phyloP scores from a whole-genome alignment of 2,329 filamentous ascomycete genomes.

The Alternaria arbusti region DNA sequence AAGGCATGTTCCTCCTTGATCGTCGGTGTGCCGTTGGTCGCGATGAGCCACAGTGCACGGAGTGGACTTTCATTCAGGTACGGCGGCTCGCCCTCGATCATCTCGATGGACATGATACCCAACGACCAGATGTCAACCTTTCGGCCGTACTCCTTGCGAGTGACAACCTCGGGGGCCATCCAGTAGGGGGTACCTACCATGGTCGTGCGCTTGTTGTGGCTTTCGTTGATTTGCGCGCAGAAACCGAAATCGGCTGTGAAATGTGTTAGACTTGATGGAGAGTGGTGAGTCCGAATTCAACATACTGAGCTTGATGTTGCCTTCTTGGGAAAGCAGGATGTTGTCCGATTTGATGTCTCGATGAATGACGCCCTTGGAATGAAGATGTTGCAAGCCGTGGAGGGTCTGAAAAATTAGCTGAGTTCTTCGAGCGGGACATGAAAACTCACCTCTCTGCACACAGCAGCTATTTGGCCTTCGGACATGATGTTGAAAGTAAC shows the following conservation, averaged over 20 bases:
- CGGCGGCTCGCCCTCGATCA: constrained; percentile 98
- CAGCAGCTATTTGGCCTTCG: constrained; percentile 94
- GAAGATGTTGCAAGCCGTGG: constrained; percentile 89
- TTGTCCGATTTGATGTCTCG: constrained; percentile 99
- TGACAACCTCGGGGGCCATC: constrained; percentile 99
- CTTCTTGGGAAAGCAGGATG: constrained; percentile 89
- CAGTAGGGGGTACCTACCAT: constrained; percentile 99
- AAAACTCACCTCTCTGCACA: constrained; percentile 76
- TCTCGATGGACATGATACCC: constrained; percentile 99
- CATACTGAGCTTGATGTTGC: constrained; percentile 96
- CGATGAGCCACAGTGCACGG: constrained; percentile 91
- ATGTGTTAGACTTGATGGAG: constrained; percentile 6
- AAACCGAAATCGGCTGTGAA: constrained; percentile 91
- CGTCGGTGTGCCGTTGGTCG: constrained; percentile 91
- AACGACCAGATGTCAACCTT: constrained; percentile 99
- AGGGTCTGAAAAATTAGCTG: constrained; percentile 64
- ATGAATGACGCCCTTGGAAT: constrained; percentile 98
- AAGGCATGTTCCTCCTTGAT: constrained; percentile 93
- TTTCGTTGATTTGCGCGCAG: constrained; percentile 97
- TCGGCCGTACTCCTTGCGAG: constrained; percentile 93
- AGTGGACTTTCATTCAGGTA: constrained; percentile 95
- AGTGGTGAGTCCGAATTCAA: constrained; percentile 1
- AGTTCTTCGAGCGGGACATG: background rate
- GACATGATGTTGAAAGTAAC: constrained; percentile 99
- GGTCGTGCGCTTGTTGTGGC: constrained; percentile 94